A percentile compares a stretch with the other conserved stretches of the same genome.
These are phyloP conservation scores for Selaginella moellendorffii DNA, from an alignment of 75 land plant genomes.

Conservation along the genomic window DNA sequence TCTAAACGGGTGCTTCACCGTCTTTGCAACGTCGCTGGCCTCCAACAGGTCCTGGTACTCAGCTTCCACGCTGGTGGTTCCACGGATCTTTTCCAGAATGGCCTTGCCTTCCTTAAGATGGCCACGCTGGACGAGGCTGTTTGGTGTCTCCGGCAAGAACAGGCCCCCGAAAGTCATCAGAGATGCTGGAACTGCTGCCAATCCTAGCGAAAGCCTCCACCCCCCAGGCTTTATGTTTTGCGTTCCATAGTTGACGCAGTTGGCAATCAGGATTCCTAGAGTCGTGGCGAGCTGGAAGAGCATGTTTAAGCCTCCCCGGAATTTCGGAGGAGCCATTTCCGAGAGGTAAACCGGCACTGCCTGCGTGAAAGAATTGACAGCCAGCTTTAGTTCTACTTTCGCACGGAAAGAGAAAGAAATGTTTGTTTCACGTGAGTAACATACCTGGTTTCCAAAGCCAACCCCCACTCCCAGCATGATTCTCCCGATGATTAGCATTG, in stretches of 20 bases:
- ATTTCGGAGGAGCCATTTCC: constrained; percentile 50
- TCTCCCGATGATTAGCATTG: constrained; percentile 62
- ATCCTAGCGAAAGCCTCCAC: constrained; percentile 48
- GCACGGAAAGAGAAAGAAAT: background rate
- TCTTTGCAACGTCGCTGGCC: constrained; percentile 19
- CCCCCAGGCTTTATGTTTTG: constrained; percentile 33
- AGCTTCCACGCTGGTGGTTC: constrained; percentile 29
- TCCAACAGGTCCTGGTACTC: constrained; percentile 37
- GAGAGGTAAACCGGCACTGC: constrained; percentile 49
- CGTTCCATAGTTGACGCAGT: constrained; percentile 33
- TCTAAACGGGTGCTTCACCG: constrained; percentile 50
- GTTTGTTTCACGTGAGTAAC: too few species aligned
- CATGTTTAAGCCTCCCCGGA: constrained; percentile 23
- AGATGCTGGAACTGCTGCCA: constrained; percentile 41
- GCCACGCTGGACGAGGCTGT: constrained; percentile 8
- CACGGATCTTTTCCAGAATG: constrained; percentile 9
- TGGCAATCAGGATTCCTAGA: background rate
- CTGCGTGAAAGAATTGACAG: constrained; percentile 14
- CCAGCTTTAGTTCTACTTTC: background rate
- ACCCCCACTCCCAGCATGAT: constrained; percentile 50
- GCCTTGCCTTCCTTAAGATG: constrained; percentile 4
- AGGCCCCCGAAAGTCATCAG: constrained; percentile 34
- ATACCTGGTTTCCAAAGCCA: constrained; percentile 58
- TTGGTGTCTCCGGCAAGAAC: constrained; percentile 11
- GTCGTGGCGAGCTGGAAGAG: background rate